Evolutionary conservation across 164 flowering plant species (phyloP).

Genomic region (Protea cynaroides): DNA sequence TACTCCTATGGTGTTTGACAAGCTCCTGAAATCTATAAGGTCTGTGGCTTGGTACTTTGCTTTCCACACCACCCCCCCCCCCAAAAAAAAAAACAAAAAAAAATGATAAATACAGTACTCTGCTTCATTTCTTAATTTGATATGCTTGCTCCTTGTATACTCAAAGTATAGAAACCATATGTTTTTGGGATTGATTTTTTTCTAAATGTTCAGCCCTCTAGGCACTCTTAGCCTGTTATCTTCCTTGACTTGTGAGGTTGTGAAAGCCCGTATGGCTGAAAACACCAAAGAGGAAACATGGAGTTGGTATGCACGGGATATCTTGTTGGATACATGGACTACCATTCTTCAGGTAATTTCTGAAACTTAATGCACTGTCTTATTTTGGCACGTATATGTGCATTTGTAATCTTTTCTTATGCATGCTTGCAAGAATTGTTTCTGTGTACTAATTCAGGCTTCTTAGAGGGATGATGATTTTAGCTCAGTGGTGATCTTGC

Average conservation of each 20-base stretch:
- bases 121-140: background rate
- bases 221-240: slow-evolving; percentile 81
- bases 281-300: slow-evolving; percentile 78
- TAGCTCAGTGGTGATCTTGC: background rate
- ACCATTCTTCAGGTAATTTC: slow-evolving; percentile 58
- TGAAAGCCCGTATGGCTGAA: slow-evolving; percentile 48
- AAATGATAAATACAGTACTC: background rate
- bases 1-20: slow-evolving; percentile 64
- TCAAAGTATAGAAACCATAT: too few species aligned
- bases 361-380: background rate
- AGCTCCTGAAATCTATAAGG: slow-evolving; percentile 80
- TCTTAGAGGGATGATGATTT: background rate
- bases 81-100: too few species aligned
- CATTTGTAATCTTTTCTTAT: background rate
- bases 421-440: background rate
- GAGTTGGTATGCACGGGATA: slow-evolving; percentile 91
- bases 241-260: slow-evolving; percentile 69
- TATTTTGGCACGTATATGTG: background rate
- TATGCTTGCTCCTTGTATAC: background rate
- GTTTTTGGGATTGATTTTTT: slow-evolving; percentile 7
- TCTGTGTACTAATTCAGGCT: background rate
- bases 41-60: slow-evolving; percentile 18
- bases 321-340: slow-evolving; percentile 88
- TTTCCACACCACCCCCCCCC: too few species aligned
- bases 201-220: slow-evolving; percentile 51